These are phyloP conservation scores for Ploettnerulaceae sp. DNA, from an alignment of 2,329 filamentous ascomycete genomes.

Conservation along the genomic window DNA sequence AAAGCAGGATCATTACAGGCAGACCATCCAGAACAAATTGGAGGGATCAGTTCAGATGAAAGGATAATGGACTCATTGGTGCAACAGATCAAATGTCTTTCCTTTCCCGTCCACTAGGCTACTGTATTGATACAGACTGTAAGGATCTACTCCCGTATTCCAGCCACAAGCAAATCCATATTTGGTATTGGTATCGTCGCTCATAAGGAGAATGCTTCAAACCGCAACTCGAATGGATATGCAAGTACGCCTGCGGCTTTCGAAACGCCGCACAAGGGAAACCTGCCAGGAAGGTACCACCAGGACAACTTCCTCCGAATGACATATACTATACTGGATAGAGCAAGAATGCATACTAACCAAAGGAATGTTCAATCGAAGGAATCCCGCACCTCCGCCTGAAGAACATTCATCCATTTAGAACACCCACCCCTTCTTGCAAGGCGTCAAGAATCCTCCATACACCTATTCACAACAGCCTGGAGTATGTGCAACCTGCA, in stretches of 20 bases:
- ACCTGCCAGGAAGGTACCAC: slow-evolving; percentile 22
- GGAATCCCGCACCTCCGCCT: slow-evolving; percentile 28
- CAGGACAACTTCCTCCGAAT: slow-evolving; percentile 26
- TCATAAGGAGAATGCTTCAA: slow-evolving; percentile 10
- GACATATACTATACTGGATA: slow-evolving; percentile 21
- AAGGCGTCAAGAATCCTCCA: slow-evolving; percentile 20
- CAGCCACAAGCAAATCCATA: slow-evolving; percentile 31
- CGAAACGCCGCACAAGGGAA: slow-evolving; percentile 24
- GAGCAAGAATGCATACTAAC: slow-evolving; percentile 23
- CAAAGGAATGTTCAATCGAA: slow-evolving; percentile 28
- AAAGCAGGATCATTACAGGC: slow-evolving; percentile 17
- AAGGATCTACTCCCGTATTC: slow-evolving; percentile 23
- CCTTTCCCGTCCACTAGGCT: slow-evolving; percentile 27
- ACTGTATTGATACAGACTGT: slow-evolving; percentile 24
- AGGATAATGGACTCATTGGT: slow-evolving; percentile 16
- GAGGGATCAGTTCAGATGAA: slow-evolving; percentile 22
- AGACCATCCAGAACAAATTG: slow-evolving; percentile 16
- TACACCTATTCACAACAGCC: slow-evolving; percentile 23
- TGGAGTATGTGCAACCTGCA: slow-evolving; percentile 17
- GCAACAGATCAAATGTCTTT: slow-evolving; percentile 32
- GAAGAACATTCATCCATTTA: slow-evolving; percentile 29
- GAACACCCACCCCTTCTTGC: slow-evolving; percentile 25
- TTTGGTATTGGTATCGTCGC: slow-evolving; percentile 16
- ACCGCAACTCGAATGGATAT: slow-evolving; percentile 25
- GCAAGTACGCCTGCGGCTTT: slow-evolving; percentile 30